Evolutionary conservation across 2,329 filamentous ascomycete genomes (phyloP).

Genomic region (Exophiala calicioides): DNA sequence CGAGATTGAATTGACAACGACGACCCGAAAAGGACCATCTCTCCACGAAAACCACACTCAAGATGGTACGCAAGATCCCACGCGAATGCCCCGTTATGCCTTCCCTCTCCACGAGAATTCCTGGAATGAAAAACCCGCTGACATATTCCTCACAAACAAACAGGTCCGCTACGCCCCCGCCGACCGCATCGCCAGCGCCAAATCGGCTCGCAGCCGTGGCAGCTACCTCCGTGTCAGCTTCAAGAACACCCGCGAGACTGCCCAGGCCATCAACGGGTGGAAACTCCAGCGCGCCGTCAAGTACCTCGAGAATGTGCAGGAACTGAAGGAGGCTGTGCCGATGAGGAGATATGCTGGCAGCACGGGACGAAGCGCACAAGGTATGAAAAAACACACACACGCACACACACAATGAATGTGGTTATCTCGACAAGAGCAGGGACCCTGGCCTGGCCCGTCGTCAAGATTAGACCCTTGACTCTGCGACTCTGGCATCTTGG

Average conservation of each 20-base stretch:
- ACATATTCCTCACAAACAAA: slow-evolving; percentile 11
- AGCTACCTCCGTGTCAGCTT: slow-evolving; percentile 98
- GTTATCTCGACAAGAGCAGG: no score
- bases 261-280: slow-evolving; percentile 99
- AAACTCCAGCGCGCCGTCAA: slow-evolving; percentile 91
- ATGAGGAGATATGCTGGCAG: slow-evolving; percentile 97
- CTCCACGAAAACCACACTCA: slow-evolving; percentile 15
- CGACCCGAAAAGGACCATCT: slow-evolving; percentile 26
- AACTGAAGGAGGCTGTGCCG: slow-evolving; percentile 95
- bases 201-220: slow-evolving; percentile 96
- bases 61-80: slow-evolving; percentile 26
- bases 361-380: slow-evolving; percentile 95
- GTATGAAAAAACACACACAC: slow-evolving; percentile 71
- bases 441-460: no score
- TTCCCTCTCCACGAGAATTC: neutral
- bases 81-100: neutral
- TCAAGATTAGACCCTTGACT: no score
- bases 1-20: slow-evolving; percentile 22
- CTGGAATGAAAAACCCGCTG: slow-evolving; percentile 8
- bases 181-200: slow-evolving; percentile 74
- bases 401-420: no score
- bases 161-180: slow-evolving; percentile 96
- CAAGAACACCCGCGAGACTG: slow-evolving; percentile 99
- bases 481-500: no score
- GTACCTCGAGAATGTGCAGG: slow-evolving; percentile 98